Base-by-base conservation (phyloP, 768 basidiomycete genomes). In the Pleurotus pulmonarius region DNA sequence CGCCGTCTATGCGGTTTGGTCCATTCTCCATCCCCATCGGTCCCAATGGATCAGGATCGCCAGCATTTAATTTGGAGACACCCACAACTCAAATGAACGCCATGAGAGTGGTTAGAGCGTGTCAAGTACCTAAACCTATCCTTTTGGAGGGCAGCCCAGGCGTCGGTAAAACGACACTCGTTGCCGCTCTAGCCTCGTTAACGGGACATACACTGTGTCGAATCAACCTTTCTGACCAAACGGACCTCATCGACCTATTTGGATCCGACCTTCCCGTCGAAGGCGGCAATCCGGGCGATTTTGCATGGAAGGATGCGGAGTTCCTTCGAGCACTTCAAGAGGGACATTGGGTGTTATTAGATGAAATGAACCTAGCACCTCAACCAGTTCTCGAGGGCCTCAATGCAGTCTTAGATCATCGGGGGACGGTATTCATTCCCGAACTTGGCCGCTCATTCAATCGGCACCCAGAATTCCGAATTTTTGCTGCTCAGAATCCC, bases 361-460 rank as follows among this genome's bases (percentile, higher is more conserved):
- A 99, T 66, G 97, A 99, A 69, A 98, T 99, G 97, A 99, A 99
- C 66, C 80, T 99, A 39, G 96, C 96, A 0, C 92, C 96, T 26
- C 96, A 99, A 65, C 88, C 97, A 0, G 88, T 99, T 4, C 83
- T 99, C 1, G 97, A 99, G 73, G 97, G 97, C 25, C 82, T 99
- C 40, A 99, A 99, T 65, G 94, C 97, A 1, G 85, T 96, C 8
- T 74, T 99, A 26, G 97, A 99, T 70, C 96, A 98, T 70, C 86
- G 97, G 51, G 96, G 97, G 25, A 85, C 88, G 1, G 93, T 97
- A 22, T 98, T 87, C 70, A 88, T 99, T 41, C 97, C 97, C 2
- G 97, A 98, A 67, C 83, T 99, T 9, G 92, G 90, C 44, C 86
- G 91, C 51, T 86, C 90, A 8, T 99, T 98, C 71, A 73, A 72